These are phyloP conservation scores for Blastomyces emzantsi DNA, from an alignment of 2,329 filamentous ascomycete species.

Conservation along the genomic window DNA sequence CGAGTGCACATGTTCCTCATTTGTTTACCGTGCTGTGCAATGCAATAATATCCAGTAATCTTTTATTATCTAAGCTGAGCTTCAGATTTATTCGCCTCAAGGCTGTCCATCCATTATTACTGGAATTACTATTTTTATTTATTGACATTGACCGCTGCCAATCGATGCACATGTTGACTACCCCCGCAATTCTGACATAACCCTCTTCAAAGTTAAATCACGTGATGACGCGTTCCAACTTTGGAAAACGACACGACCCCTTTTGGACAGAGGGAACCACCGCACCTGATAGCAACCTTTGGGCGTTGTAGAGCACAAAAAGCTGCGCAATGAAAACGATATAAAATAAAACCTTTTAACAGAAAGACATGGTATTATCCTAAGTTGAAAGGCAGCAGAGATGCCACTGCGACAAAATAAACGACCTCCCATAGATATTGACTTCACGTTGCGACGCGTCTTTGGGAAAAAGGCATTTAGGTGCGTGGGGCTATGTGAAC, in stretches of 20 bases:
- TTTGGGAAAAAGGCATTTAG: conserved; percentile 68
- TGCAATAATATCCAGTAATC: background rate
- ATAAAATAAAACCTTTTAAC: background rate
- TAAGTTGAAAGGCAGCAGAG: conserved; percentile 14
- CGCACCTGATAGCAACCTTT: no score
- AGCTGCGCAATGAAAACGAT: background rate
- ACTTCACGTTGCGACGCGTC: conserved; percentile 63
- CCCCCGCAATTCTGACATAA: no score
- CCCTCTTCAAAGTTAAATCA: conserved; percentile 15
- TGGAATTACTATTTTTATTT: background rate
- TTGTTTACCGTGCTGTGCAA: background rate
- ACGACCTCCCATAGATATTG: conserved; percentile 48
- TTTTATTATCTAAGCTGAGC: background rate
- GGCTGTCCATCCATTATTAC: background rate
- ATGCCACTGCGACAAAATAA: conserved; percentile 23
- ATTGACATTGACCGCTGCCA: background rate
- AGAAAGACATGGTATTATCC: background rate
- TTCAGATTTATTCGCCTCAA: background rate
- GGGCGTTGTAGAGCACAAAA: background rate
- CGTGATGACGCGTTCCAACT: conserved; percentile 22
- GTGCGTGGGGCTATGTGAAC: conserved; percentile 34
- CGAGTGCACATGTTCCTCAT: background rate
- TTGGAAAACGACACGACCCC: background rate
- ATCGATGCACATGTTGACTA: background rate
- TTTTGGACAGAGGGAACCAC: background rate